phyloP scores from a whole-genome alignment of 208 protist genomes.

The Ichthyophonus hoferi region DNA sequence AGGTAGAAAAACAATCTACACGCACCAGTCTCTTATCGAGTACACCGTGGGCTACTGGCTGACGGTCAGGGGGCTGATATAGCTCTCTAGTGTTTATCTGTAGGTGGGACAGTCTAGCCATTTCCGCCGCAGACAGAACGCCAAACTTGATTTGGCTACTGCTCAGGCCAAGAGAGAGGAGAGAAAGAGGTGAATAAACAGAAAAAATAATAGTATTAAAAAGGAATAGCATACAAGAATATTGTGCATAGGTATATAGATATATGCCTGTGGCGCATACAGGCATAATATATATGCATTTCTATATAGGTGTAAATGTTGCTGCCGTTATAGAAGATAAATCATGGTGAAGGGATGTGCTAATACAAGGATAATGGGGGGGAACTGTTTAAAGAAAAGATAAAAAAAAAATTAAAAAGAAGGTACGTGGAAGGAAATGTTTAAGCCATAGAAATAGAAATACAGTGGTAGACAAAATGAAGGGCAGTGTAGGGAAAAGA shows the following conservation, averaged over 20 bases:
- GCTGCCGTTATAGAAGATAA: background rate
- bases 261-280: conserved; percentile 4
- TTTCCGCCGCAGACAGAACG: conserved; percentile 74
- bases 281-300: background rate
- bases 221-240: background rate
- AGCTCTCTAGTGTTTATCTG: conserved; percentile 70
- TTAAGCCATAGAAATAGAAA: background rate
- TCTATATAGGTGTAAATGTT: background rate
- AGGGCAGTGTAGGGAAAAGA: too few species aligned
- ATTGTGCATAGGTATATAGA: background rate
- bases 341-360: background rate
- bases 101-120: conserved; percentile 69
- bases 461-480: too few species aligned
- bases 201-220: background rate
- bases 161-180: background rate
- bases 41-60: conserved; percentile 64
- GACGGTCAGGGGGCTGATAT: conserved; percentile 49
- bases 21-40: conserved; percentile 75
- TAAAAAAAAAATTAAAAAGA: background rate
- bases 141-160: conserved; percentile 65
- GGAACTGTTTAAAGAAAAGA: background rate
- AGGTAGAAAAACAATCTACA: background rate
- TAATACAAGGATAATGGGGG: background rate
- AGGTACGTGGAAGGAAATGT: background rate
- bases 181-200: background rate